phyloP scores from a whole-genome alignment of 73 alveolate genomes.

The Tetrahymena malaccensis region DNA sequence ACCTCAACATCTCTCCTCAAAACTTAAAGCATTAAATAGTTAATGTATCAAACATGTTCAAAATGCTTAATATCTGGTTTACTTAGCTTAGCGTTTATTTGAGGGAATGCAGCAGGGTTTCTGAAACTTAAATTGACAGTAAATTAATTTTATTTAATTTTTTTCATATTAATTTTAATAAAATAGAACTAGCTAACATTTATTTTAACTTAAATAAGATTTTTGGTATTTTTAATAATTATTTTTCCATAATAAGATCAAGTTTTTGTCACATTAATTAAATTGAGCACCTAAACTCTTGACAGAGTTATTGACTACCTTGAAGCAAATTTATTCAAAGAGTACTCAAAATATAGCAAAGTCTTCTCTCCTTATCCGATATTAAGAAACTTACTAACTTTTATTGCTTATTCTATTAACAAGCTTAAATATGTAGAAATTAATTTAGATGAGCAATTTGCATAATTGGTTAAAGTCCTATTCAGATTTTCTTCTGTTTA shows the following conservation, averaged over 20 bases:
- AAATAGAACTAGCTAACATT: too few relatives aligned
- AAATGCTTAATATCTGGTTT: not conserved
- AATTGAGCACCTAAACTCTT: not conserved
- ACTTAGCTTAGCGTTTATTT: not conserved
- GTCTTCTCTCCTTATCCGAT: not conserved
- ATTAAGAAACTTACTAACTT: not conserved
- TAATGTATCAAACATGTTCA: not conserved
- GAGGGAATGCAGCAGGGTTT: not conserved
- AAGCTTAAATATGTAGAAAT: not conserved
- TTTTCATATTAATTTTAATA: too few relatives aligned
- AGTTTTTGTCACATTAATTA: not conserved
- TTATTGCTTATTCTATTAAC: not conserved
- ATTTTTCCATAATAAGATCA: not conserved
- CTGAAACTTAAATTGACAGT: not conserved
- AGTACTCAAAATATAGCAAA: not conserved
- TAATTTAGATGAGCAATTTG: not conserved
- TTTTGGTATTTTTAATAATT: too few relatives aligned
- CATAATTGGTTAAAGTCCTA: not conserved
- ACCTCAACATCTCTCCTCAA: not conserved
- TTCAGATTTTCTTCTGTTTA: not conserved
- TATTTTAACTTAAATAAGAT: too few relatives aligned
- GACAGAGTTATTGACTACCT: not conserved
- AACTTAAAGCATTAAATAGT: not conserved
- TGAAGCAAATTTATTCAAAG: not conserved
- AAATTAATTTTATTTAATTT: not conserved